These are phyloP conservation scores for Kwoniella newhampshirensis DNA, from an alignment of 768 basidiomycete species.

Conservation along the genomic window DNA sequence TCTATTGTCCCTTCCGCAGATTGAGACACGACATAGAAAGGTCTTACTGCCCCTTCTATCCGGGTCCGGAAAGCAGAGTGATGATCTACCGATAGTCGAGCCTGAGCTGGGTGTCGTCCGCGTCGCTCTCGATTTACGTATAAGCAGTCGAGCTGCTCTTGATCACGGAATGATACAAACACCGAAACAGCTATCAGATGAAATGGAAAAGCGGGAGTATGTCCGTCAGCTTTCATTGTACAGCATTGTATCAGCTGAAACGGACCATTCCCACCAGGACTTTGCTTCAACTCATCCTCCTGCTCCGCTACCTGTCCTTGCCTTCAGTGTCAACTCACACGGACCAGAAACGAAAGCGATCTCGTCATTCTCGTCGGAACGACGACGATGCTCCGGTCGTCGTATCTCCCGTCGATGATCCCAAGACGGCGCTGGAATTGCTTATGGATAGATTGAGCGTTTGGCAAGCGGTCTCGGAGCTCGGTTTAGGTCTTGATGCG, in stretches of 20 bases:
- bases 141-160: conserved; percentile 17
- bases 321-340: not conserved
- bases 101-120: conserved; percentile 3
- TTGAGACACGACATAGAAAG: conserved; percentile 36
- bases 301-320: conserved; percentile 22
- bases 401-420: conserved; percentile 25
- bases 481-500: conserved; percentile 20
- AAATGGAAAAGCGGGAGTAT: conserved; percentile 48
- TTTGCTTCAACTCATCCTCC: conserved; percentile 40
- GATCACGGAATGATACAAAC: conserved; percentile 19
- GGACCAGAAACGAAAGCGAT: conserved; percentile 35
- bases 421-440: conserved; percentile 35
- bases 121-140: conserved; percentile 23
- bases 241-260: conserved; percentile 4
- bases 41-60: conserved; percentile 20
- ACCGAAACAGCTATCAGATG: conserved; percentile 34
- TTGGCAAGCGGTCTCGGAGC: conserved; percentile 46
- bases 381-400: not conserved
- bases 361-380: conserved; percentile 2
- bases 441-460: conserved; percentile 46
- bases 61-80: not conserved
- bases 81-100: conserved; percentile 1
- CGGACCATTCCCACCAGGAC: conserved; percentile 14
- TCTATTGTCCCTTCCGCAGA: conserved; percentile 29
- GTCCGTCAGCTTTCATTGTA: conserved; percentile 5